phyloP scores from a whole-genome alignment of 176 grass and related monocot genomes.

The Bromus sterilis region DNA sequence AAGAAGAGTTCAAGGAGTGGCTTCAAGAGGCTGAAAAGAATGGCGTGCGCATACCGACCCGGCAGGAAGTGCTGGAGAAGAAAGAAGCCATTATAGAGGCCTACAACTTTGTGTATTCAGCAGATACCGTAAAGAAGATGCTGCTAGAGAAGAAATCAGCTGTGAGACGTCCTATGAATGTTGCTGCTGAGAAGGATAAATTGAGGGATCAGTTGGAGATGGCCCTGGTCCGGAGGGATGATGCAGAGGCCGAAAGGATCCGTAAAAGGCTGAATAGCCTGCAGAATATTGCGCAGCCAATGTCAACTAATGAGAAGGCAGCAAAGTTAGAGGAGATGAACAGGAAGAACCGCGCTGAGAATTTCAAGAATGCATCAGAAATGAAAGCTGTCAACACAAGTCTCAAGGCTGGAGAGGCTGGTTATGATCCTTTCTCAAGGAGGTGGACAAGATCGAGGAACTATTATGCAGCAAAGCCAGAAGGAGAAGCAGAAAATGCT shows the following conservation, averaged over 20 bases:
- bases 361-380: slow-evolving; percentile 95
- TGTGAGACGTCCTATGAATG: slow-evolving; percentile 66
- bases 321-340: slow-evolving; percentile 96
- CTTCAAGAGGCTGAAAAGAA: slow-evolving; percentile 65
- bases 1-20: slow-evolving; percentile 92
- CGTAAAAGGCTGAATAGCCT: slow-evolving; percentile 49
- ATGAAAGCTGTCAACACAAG: slow-evolving; percentile 73
- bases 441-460: slow-evolving; percentile 94
- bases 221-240: slow-evolving; percentile 46
- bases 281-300: slow-evolving; percentile 36
- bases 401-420: slow-evolving; percentile 90
- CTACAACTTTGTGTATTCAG: slow-evolving; percentile 73
- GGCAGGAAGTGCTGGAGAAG: slow-evolving; percentile 88
- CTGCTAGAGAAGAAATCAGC: slow-evolving; percentile 76
- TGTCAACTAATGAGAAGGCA: slow-evolving; percentile 65
- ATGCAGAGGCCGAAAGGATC: slow-evolving; percentile 63
- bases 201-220: slow-evolving; percentile 78
- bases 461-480: slow-evolving; percentile 68
- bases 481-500: slow-evolving; percentile 28
- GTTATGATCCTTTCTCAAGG: slow-evolving; percentile 95
- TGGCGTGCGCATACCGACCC: slow-evolving; percentile 53
- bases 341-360: slow-evolving; percentile 79
- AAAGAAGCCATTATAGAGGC: slow-evolving; percentile 68
- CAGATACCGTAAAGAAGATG: slow-evolving; percentile 66
- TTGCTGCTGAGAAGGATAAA: slow-evolving; percentile 95